Conservation (phyloP, 2,329 filamentous ascomycete genomes). For the Xylariaceae sp. region DNA sequence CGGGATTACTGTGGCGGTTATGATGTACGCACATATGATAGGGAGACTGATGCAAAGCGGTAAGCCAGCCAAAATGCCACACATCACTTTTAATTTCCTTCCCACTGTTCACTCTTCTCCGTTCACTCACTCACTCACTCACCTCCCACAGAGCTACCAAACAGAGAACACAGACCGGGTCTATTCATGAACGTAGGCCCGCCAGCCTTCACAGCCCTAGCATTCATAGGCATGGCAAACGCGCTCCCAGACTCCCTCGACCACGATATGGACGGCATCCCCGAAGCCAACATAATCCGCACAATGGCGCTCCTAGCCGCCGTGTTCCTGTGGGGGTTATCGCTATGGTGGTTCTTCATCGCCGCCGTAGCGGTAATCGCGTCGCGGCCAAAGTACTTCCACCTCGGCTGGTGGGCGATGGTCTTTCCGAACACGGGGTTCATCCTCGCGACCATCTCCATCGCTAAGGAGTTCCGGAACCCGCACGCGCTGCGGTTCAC, state of each 20-base stretch:
- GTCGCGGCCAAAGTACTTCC: constrained; percentile 48
- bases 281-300: constrained; percentile 43
- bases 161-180: constrained; percentile 60
- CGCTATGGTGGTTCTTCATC: constrained; percentile 55
- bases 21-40: constrained; percentile 72
- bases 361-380: constrained; percentile 44
- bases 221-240: constrained; percentile 64
- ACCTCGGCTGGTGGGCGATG: constrained; percentile 61
- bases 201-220: constrained; percentile 66
- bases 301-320: constrained; percentile 46
- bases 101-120: not conserved
- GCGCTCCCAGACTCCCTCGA: constrained; percentile 48
- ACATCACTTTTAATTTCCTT: not conserved
- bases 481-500: constrained; percentile 45
- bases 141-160: constrained; percentile 49
- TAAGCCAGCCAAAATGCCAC: constrained; percentile 18
- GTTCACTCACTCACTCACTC: not conserved
- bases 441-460: constrained; percentile 52
- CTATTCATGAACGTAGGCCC: constrained; percentile 76
- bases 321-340: constrained; percentile 62
- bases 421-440: constrained; percentile 61
- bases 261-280: constrained; percentile 39
- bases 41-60: constrained; percentile 63
- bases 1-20: constrained; percentile 62
- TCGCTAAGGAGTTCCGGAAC: constrained; percentile 47